A percentile compares a stretch with the other conserved stretches of the same genome.
Evolutionary conservation across 495 filamentous ascomycete genomes (phyloP).

Genomic region (Penicillium macrosclerotiorum): DNA sequence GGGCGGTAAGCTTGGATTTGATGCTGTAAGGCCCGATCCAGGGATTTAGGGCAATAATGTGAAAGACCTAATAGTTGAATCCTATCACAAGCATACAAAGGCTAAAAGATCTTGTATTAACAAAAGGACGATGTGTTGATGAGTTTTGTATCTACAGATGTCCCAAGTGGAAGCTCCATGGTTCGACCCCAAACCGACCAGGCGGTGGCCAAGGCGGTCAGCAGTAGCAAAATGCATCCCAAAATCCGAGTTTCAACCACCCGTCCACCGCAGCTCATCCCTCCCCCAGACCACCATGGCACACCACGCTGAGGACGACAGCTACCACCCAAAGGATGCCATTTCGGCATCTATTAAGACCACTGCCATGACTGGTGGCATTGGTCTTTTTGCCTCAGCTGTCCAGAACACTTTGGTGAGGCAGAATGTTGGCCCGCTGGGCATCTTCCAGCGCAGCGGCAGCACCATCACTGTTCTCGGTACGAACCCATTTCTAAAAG

Average conservation of each 20-base stretch:
- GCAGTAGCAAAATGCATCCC: constrained; percentile 29
- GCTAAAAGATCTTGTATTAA: neutral
- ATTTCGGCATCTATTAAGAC: constrained; percentile 62
- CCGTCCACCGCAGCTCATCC: constrained; percentile 26
- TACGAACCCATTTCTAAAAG: constrained; percentile 32
- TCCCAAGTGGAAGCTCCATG: constrained; percentile 5
- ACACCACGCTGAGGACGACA: constrained; percentile 45
- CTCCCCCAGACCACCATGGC: constrained; percentile 46
- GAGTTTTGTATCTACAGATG: neutral
- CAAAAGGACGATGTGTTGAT: constrained; percentile 1
- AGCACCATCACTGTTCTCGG: constrained; percentile 64
- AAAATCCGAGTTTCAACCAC: constrained; percentile 30
- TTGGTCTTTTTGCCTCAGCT: constrained; percentile 70
- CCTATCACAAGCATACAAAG: neutral
- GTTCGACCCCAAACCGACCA: neutral
- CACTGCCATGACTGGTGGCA: constrained; percentile 60
- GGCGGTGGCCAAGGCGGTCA: constrained; percentile 25
- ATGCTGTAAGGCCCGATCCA: neutral
- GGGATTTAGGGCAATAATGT: neutral
- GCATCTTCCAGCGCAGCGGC: constrained; percentile 72
- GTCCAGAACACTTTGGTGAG: constrained; percentile 81
- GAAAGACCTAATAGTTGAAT: neutral
- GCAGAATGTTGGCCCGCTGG: constrained; percentile 72
- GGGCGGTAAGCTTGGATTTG: constrained; percentile 16
- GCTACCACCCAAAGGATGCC: constrained; percentile 79